These are phyloP conservation scores for Echinosophora koreensis DNA, from an alignment of 306 rosid species.

Conservation along the genomic window DNA sequence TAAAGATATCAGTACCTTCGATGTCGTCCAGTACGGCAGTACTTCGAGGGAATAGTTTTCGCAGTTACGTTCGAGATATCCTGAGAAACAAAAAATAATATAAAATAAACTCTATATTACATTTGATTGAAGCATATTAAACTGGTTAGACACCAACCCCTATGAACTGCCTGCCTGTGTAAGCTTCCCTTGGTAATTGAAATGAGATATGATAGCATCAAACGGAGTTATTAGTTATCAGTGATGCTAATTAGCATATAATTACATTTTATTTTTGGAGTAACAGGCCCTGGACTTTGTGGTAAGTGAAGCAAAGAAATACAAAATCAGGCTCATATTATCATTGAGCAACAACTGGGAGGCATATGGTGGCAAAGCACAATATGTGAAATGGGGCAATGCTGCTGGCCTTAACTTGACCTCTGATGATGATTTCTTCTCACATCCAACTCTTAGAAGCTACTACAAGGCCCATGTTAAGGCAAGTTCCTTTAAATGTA, in stretches of 20 bases:
- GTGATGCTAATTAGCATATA: background rate
- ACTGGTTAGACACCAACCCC: background rate
- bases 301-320: slow-evolving; percentile 88
- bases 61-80: too few species aligned
- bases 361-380: slow-evolving; percentile 95
- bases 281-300: slow-evolving; percentile 92
- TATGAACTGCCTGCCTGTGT: slow-evolving; percentile 3
- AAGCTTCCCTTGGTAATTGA: background rate
- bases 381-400: slow-evolving; percentile 93
- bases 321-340: slow-evolving; percentile 84
- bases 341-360: slow-evolving; percentile 94
- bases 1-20: too few species aligned
- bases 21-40: too few species aligned
- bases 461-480: slow-evolving; percentile 90
- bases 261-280: slow-evolving; percentile 33
- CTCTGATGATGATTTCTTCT: slow-evolving; percentile 85
- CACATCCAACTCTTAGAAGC: slow-evolving; percentile 79
- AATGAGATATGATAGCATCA: slow-evolving; percentile 15
- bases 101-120: background rate
- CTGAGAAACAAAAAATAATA: too few species aligned
- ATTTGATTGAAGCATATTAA: slow-evolving; percentile 17
- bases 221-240: slow-evolving; percentile 12
- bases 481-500: slow-evolving; percentile 59
- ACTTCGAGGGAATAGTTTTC: too few species aligned
- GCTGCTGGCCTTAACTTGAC: slow-evolving; percentile 85